Conservation (phyloP, 2,329 filamentous ascomycete species). For the Fusarium siculi region DNA sequence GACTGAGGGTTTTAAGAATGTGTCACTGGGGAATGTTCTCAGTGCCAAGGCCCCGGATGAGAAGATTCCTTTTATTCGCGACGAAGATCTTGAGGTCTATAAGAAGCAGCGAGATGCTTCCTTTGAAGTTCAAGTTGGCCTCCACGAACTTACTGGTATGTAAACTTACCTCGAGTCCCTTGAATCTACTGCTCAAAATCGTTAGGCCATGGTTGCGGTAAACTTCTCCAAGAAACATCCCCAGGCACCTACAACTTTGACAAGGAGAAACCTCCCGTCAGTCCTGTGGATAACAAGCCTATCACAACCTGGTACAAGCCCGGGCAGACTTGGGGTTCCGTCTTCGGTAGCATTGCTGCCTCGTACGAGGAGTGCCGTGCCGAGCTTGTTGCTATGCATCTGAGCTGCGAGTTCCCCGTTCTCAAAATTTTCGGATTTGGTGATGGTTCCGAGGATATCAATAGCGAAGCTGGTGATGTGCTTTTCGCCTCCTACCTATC, state of each 20-base stretch:
- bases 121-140: slow-evolving; percentile 95
- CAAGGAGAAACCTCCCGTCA: slow-evolving; percentile 80
- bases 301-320: slow-evolving; percentile 92
- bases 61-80: slow-evolving; percentile 88
- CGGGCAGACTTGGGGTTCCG: slow-evolving; percentile 92
- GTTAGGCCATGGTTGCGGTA: slow-evolving; percentile 86
- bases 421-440: slow-evolving; percentile 93
- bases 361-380: slow-evolving; percentile 96
- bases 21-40: slow-evolving; percentile 91
- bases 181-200: slow-evolving; percentile 22
- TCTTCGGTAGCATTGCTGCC: slow-evolving; percentile 88
- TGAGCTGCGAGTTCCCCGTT: slow-evolving; percentile 88
- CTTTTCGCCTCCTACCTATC: slow-evolving; percentile 88
- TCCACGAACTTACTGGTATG: slow-evolving; percentile 80
- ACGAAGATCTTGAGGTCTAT: slow-evolving; percentile 80
- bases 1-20: slow-evolving; percentile 89
- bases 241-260: slow-evolving; percentile 91
- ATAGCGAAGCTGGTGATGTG: slow-evolving; percentile 83
- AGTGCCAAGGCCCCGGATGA: slow-evolving; percentile 92
- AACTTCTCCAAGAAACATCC: slow-evolving; percentile 89
- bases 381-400: slow-evolving; percentile 91
- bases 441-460: slow-evolving; percentile 77
- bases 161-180: background rate
- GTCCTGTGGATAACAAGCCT: slow-evolving; percentile 78
- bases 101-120: slow-evolving; percentile 85